Conservation (phyloP, 225 moss, liverwort and hornwort species). For the Ulota crispa region DNA sequence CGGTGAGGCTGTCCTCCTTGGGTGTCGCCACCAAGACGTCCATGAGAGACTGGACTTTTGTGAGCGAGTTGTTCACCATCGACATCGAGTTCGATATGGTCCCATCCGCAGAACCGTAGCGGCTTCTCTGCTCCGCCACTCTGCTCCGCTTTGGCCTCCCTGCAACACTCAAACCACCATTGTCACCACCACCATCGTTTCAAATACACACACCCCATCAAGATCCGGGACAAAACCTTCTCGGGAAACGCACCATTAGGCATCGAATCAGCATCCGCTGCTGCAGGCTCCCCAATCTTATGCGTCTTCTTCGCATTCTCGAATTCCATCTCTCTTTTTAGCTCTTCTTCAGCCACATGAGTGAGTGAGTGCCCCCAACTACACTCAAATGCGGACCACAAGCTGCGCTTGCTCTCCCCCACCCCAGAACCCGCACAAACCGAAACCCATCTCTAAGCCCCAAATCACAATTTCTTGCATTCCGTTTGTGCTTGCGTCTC, state of each 20-base stretch:
- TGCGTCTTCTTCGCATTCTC: background rate
- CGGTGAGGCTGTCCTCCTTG: background rate
- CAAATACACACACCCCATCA: background rate
- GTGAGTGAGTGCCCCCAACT: background rate
- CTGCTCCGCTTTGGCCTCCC: slow-evolving; percentile 35
- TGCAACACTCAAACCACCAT: slow-evolving; percentile 7
- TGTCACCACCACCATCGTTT: background rate
- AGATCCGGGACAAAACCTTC: background rate
- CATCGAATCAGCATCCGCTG: background rate
- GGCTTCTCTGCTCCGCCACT: background rate
- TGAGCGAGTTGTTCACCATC: slow-evolving; percentile 2
- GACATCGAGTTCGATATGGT: slow-evolving; percentile 23
- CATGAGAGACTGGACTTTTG: slow-evolving; percentile 26
- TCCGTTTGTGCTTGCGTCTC: background rate
- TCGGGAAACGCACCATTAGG: slow-evolving; percentile 2
- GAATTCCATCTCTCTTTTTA: background rate
- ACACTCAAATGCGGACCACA: background rate
- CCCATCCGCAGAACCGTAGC: slow-evolving; percentile 39
- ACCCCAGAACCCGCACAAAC: background rate
- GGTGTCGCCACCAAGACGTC: background rate
- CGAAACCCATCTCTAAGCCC: background rate
- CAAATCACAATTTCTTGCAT: background rate
- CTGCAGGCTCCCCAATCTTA: background rate
- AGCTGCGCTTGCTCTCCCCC: background rate
- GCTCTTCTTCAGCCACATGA: background rate